Evolutionary conservation across 768 basidiomycete genomes (phyloP).

Genomic region (Rhizopogon sp.): DNA sequence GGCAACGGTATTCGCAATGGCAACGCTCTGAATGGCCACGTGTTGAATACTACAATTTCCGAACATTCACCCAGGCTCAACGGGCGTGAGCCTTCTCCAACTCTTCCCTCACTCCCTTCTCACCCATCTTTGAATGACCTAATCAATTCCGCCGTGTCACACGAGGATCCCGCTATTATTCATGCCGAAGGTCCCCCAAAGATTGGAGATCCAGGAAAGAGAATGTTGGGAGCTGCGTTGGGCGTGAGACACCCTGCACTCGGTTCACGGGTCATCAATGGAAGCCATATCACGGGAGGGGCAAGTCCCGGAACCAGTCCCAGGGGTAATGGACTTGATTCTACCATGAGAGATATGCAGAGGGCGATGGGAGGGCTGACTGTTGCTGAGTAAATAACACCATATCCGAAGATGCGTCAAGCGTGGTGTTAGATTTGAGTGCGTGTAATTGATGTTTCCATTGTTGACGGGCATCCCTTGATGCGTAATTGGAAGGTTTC

Average conservation of each 20-base stretch:
- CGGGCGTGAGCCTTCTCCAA: conserved; percentile 75
- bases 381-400: conserved; percentile 57
- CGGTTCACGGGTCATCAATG: conserved; percentile 51
- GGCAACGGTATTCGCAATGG: conserved; percentile 24
- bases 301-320: conserved; percentile 19
- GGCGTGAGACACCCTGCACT: conserved; percentile 79
- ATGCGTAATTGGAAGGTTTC: conserved; percentile 13
- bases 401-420: background rate
- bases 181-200: conserved; percentile 54
- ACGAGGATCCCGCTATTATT: conserved; percentile 66
- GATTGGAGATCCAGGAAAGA: conserved; percentile 84
- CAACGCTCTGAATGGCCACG: conserved; percentile 31
- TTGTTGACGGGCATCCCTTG: conserved; percentile 17
- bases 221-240: conserved; percentile 84
- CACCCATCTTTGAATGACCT: conserved; percentile 84
- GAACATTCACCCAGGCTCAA: conserved; percentile 38
- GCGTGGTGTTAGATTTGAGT: background rate
- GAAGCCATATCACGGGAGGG: conserved; percentile 29
- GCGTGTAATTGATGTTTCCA: conserved; percentile 16
- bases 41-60: conserved; percentile 41
- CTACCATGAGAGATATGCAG: conserved; percentile 62
- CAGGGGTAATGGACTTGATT: conserved; percentile 40
- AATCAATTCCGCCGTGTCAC: conserved; percentile 64
- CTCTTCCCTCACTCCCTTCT: conserved; percentile 72
- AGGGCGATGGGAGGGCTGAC: conserved; percentile 71